Base-by-base conservation (phyloP, 1,284 basidiomycete species). In the Rhizoctonia solani region DNA sequence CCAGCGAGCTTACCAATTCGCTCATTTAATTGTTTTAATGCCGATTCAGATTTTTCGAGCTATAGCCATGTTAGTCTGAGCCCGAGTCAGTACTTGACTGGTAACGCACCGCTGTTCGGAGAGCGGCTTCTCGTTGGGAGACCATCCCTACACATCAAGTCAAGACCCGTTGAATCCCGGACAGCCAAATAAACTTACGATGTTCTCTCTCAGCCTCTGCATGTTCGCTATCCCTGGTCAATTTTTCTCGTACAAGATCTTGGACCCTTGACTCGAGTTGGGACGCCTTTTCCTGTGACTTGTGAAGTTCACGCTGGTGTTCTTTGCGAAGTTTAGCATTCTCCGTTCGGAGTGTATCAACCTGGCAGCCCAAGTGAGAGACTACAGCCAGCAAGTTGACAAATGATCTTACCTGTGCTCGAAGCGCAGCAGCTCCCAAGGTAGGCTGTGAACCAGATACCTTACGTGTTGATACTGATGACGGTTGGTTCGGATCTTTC, bases 41-140 rank as follows among this genome's bases (percentile, higher is more conserved):
- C 58, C 5, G 63, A 54, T 39, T 73, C 72, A 5, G 72, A 61
- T 34, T 67, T 67, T 29, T 71, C 71, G 23, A 72, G 69, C 72
- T 73, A 53, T 27, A 23, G 9, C 52, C n/a, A 54, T 27, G 34
- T 54, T 25, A 53, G 68, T 58, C 27, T 23, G n/a, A 56, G 23
- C 47, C 34, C 14, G 49, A 37, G 25, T 25, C 19, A 30, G 30
- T 19, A 59, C 27, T 21, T 25, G 4, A 44, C 39, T 8, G 19
- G 37, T 41, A 27, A 55, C 61, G 37, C 23, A 69, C 68, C 30
- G 68, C 63, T 16, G 63, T 44, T 32, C 61, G 54, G 19, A 65
- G 53, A 13, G 68, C 49, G 19, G 53, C 46, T 25, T 69, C 61
- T n/a, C 68, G 44, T 34, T 56, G 53, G 25, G 49, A 49, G 19